Evolutionary conservation across 2,329 filamentous ascomycete genomes (phyloP).

Genomic region (Phyllosticta citribraziliensis): DNA sequence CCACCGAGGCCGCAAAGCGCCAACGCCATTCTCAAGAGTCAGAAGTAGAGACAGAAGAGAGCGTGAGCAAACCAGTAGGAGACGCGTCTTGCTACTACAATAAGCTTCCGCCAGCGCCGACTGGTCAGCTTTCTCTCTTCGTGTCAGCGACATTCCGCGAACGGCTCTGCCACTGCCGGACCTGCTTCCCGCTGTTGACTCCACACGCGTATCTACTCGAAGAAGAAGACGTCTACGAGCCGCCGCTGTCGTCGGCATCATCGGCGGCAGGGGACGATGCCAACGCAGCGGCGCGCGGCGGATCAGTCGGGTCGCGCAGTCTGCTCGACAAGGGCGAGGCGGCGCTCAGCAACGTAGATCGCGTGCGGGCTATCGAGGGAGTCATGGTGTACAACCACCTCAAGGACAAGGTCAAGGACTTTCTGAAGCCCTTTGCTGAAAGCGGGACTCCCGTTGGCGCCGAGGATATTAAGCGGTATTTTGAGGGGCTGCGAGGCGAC

Average conservation of each 20-base stretch:
- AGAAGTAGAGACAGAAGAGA: not conserved
- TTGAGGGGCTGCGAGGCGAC: slow-evolving; percentile 87
- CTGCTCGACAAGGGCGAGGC: slow-evolving; percentile 88
- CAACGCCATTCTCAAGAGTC: slow-evolving; percentile 9
- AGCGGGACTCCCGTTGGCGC: slow-evolving; percentile 80
- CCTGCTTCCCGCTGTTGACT: slow-evolving; percentile 67
- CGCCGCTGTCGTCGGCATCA: slow-evolving; percentile 57
- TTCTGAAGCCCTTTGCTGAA: slow-evolving; percentile 88
- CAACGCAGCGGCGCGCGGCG: slow-evolving; percentile 40
- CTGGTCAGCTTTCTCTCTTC: slow-evolving; percentile 68
- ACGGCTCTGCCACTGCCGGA: slow-evolving; percentile 68
- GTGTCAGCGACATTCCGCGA: slow-evolving; percentile 69
- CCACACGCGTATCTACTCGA: slow-evolving; percentile 75
- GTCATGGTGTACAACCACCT: slow-evolving; percentile 98
- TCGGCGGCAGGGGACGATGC: slow-evolving; percentile 39
- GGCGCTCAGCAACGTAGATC: slow-evolving; percentile 81
- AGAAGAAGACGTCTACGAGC: slow-evolving; percentile 90
- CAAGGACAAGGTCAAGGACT: slow-evolving; percentile 90
- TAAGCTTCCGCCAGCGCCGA: slow-evolving; percentile 33
- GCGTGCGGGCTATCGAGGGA: slow-evolving; percentile 83
- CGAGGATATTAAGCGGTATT: slow-evolving; percentile 93
- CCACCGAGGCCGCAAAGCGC: slow-evolving; percentile 1
- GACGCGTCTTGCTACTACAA: slow-evolving; percentile 15
- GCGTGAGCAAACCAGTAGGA: not conserved
- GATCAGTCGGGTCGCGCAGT: slow-evolving; percentile 62